Evolutionary conservation across 768 basidiomycete genomes (phyloP), one percentile per base, ranked within the genome.

Genomic region (Trametes villosa): DNA sequence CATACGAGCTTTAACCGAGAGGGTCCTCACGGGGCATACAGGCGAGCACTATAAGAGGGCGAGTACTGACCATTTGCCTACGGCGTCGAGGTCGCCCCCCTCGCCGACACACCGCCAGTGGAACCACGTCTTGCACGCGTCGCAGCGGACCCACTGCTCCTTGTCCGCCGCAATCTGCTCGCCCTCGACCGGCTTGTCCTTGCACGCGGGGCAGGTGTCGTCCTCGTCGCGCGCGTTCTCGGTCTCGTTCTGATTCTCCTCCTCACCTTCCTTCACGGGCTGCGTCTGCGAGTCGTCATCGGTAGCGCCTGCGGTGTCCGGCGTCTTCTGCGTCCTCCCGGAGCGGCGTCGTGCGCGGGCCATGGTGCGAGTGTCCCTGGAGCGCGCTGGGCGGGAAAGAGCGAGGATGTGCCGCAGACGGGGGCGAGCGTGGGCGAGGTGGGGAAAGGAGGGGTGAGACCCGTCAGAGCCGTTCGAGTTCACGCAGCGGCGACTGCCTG

Each of bases 111-210:
- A 93, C 59, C 83, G 78, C 89, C 91, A 94, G 69, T 93, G 91
- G 71, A 86, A 93, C 91, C 91, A 93, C 30, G 77, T 82, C 74
- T 87, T 88, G 78, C 90, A 92, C 22, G 82, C 81, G 67, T 93
- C 92, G 71, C 93, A 95, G 63, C 86, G 77, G 57, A 94, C 86
- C 93, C 92, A 95, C 67, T 78, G 85, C 64, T 91, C 89, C 71
- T 88, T 87, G 62, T 84, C 82, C 53, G 75, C 78, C 3, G 76
- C 67, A 52, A 68, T 70, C 26, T 70, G 71, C 30, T 74, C 67
- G 18, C 72, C n/a, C n/a, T 71, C 69, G 11, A 72, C 63, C 40
- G 75, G 70, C 45, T 72, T 71, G 2, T 56, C 53, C 48, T 78
- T 77, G 70, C 86, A 87, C 12, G 84, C 81, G 15, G 86, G 86